Conservation (phyloP, 257 asterid species). For the Solanum peruvianum region DNA sequence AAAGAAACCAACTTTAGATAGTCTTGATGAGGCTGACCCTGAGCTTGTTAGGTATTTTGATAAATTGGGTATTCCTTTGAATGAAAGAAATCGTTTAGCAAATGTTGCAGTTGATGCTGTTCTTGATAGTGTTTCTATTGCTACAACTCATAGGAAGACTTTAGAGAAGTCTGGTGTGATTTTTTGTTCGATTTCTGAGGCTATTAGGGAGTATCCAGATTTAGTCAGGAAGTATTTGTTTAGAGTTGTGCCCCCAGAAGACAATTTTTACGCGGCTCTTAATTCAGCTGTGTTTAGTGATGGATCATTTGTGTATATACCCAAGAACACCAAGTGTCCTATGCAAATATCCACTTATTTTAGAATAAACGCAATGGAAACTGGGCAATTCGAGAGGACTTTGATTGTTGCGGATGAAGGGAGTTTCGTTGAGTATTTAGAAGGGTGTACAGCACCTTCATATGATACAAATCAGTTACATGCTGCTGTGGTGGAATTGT, state of each 20-base stretch:
- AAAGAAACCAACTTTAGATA: slow-evolving; percentile 73
- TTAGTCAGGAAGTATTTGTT: slow-evolving; percentile 65
- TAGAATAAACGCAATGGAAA: slow-evolving; percentile 92
- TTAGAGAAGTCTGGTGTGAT: slow-evolving; percentile 80
- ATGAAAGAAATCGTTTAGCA: slow-evolving; percentile 77
- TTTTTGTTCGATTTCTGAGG: slow-evolving; percentile 93
- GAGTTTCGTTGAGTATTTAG: slow-evolving; percentile 87
- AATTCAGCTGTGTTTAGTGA: slow-evolving; percentile 95
- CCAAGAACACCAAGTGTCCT: slow-evolving; percentile 76
- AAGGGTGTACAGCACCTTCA: slow-evolving; percentile 97
- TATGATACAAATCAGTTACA: slow-evolving; percentile 87
- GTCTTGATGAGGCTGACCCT: slow-evolving; percentile 88
- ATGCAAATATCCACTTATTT: slow-evolving; percentile 95
- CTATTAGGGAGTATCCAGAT: slow-evolving; percentile 74
- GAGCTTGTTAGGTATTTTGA: slow-evolving; percentile 78
- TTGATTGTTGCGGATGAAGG: slow-evolving; percentile 88
- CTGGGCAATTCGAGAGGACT: slow-evolving; percentile 97
- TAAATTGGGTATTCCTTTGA: slow-evolving; percentile 77
- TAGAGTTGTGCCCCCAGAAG: slow-evolving; percentile 83
- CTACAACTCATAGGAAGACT: slow-evolving; percentile 84
- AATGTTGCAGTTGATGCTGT: slow-evolving; percentile 97
- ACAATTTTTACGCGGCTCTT: slow-evolving; percentile 72
- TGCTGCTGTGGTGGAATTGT: slow-evolving; percentile 91
- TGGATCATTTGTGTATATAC: slow-evolving; percentile 91
- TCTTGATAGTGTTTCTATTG: slow-evolving; percentile 88